Evolutionary conservation across 2,329 filamentous ascomycete species (phyloP).

Genomic region (Ophiocordyceps camponoti-rufipedis): DNA sequence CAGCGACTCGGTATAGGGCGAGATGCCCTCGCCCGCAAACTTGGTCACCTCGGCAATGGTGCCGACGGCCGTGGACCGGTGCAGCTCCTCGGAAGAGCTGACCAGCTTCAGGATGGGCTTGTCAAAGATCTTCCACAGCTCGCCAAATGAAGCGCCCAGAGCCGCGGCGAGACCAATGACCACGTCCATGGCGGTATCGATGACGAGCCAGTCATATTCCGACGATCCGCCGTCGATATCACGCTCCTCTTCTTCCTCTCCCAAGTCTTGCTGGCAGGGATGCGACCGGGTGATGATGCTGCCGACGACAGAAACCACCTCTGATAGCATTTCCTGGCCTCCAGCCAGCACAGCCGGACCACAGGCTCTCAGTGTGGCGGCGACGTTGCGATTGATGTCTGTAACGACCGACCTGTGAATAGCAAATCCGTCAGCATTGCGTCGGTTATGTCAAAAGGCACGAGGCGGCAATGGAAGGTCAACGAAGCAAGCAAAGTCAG

Average conservation of each 20-base stretch:
- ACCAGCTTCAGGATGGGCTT: conserved; percentile 80
- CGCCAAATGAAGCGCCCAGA: conserved; percentile 61
- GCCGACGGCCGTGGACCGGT: conserved; percentile 79
- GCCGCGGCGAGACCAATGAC: conserved; percentile 69
- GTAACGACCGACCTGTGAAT: conserved; percentile 62
- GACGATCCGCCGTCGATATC: conserved; percentile 62
- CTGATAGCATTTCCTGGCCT: conserved; percentile 48
- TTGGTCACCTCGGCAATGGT: conserved; percentile 82
- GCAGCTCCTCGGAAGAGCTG: conserved; percentile 67
- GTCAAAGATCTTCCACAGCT: conserved; percentile 93
- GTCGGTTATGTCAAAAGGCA: not conserved
- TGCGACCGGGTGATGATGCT: conserved; percentile 79
- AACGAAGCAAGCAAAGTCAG: conserved; percentile 2
- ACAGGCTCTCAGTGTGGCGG: conserved; percentile 76
- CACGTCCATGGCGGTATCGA: conserved; percentile 87
- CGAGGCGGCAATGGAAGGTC: too few relatives aligned
- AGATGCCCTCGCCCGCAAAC: conserved; percentile 66
- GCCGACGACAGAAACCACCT: conserved; percentile 56
- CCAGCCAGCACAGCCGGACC: conserved; percentile 71
- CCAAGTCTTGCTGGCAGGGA: conserved; percentile 80
- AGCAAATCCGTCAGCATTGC: not conserved
- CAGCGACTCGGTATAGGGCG: conserved; percentile 59
- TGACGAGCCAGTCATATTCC: conserved; percentile 93
- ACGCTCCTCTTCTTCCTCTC: conserved; percentile 59
- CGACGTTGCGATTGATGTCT: conserved; percentile 87